Percentiles rank a stretch among this genome's conserved stretches.
Evolutionary conservation across 768 basidiomycete genomes (phyloP).

Genomic region (Boletellus ananas): DNA sequence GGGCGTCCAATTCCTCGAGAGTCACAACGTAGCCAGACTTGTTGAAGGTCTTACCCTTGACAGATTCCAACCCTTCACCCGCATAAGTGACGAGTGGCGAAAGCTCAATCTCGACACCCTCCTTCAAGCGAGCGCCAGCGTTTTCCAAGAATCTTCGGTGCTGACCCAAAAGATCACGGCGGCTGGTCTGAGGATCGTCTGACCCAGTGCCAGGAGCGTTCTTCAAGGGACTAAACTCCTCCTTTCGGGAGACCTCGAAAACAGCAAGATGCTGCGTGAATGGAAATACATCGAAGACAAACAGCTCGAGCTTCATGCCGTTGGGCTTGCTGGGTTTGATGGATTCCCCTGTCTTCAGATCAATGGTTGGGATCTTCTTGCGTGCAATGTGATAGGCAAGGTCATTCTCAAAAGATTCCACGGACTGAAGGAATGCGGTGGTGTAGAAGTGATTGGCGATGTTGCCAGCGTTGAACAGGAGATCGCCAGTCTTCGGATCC

Average conservation of each 20-base stretch:
- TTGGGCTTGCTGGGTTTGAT: conserved; percentile 89
- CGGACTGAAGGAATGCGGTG: conserved; percentile 70
- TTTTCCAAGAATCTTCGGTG: conserved; percentile 78
- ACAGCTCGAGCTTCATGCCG: conserved; percentile 98
- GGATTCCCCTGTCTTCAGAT: conserved; percentile 58
- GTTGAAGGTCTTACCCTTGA: conserved; percentile 74
- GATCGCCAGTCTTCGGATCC: conserved; percentile 63
- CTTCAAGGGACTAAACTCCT: conserved; percentile 97
- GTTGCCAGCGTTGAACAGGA: conserved; percentile 91
- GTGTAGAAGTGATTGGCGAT: conserved; percentile 99
- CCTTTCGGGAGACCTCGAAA: conserved; percentile 79
- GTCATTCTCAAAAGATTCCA: conserved; percentile 77
- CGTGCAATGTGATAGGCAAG: conserved; percentile 97
- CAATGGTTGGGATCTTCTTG: conserved; percentile 91
- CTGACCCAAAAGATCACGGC: conserved; percentile 84
- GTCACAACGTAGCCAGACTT: conserved; percentile 67
- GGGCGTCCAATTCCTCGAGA: conserved; percentile 67
- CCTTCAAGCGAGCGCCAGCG: conserved; percentile 70
- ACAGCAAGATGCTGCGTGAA: conserved; percentile 80
- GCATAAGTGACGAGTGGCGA: conserved; percentile 86
- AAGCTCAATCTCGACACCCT: conserved; percentile 84
- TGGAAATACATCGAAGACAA: conserved; percentile 99
- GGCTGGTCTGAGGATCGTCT: conserved; percentile 88
- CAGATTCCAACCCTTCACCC: conserved; percentile 82
- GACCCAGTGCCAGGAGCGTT: conserved; percentile 91